These are phyloP conservation scores for Meredithiella fracta DNA, from an alignment of 2,329 filamentous ascomycete species.

Conservation along the genomic window DNA sequence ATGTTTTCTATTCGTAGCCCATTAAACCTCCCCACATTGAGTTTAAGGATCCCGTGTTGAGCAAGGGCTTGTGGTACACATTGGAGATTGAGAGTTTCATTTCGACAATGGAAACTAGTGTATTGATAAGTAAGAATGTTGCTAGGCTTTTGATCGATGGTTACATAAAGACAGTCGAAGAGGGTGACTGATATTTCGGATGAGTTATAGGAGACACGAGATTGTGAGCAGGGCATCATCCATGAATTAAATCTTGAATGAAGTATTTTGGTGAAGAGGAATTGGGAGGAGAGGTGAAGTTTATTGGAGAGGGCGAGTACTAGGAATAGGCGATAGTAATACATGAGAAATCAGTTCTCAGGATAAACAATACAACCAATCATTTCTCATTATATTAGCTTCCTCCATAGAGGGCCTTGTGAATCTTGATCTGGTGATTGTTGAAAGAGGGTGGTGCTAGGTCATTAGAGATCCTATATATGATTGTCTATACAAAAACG, in stretches of 20 bases:
- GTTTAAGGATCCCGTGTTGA: slow-evolving; percentile 66
- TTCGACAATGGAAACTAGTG: slow-evolving; percentile 93
- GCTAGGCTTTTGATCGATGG: slow-evolving; percentile 53
- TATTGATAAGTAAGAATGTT: slow-evolving; percentile 77
- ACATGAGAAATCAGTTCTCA: background rate
- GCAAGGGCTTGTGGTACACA: slow-evolving; percentile 51
- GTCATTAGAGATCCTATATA: background rate
- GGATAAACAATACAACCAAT: background rate
- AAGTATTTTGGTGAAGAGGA: background rate
- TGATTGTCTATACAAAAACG: background rate
- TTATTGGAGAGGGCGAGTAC: background rate
- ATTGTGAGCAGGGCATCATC: background rate
- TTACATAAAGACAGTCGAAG: background rate
- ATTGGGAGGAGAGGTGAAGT: no score
- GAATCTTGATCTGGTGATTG: no score
- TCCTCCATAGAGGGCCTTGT: background rate
- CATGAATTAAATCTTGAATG: no score
- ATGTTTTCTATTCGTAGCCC: slow-evolving; percentile 73
- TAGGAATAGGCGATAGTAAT: background rate
- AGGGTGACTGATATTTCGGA: background rate
- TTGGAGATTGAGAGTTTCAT: slow-evolving; percentile 83
- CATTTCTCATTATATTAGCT: background rate
- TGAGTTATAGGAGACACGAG: background rate
- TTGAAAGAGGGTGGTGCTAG: background rate
- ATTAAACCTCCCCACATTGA: slow-evolving; percentile 68